These are phyloP conservation scores for Didymella pinodella DNA, from an alignment of 2,329 filamentous ascomycete genomes.

Conservation along the genomic window DNA sequence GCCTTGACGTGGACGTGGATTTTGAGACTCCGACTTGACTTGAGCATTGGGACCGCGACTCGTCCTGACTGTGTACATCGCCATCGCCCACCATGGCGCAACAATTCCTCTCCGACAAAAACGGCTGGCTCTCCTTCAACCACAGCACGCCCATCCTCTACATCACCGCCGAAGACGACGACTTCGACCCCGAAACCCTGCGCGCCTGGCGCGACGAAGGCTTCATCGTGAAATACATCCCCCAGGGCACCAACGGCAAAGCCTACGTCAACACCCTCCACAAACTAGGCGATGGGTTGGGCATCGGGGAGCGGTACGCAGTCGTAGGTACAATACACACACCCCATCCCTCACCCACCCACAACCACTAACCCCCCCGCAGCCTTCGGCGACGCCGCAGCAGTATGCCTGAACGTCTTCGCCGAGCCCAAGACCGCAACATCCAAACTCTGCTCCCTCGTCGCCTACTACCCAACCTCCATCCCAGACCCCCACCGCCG, in stretches of 20 bases:
- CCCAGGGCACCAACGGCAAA: slow-evolving; percentile 59
- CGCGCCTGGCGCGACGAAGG: slow-evolving; percentile 67
- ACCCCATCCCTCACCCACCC: slow-evolving; percentile 21
- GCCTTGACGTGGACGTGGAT: too few species aligned
- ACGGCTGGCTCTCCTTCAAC: slow-evolving; percentile 52
- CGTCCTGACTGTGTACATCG: neutral
- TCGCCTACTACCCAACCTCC: slow-evolving; percentile 69
- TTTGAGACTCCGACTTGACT: too few species aligned
- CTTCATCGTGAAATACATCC: slow-evolving; percentile 66
- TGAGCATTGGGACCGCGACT: too few species aligned
- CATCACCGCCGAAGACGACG: slow-evolving; percentile 60
- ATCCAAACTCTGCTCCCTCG: slow-evolving; percentile 63
- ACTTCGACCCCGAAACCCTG: slow-evolving; percentile 64
- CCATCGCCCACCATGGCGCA: slow-evolving; percentile 36
- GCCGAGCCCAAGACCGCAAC: slow-evolving; percentile 61
- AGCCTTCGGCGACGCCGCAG: slow-evolving; percentile 71
- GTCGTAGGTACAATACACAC: slow-evolving; percentile 62
- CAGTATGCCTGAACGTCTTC: slow-evolving; percentile 65
- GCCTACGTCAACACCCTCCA: slow-evolving; percentile 59
- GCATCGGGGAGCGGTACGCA: slow-evolving; percentile 67
- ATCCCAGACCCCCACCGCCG: slow-evolving; percentile 62
- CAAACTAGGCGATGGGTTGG: slow-evolving; percentile 61
- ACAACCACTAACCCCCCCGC: neutral
- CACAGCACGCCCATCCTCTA: slow-evolving; percentile 57
- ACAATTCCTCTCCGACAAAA: slow-evolving; percentile 48